Base-by-base conservation (phyloP, 768 basidiomycete species). In the Strobilomyces dryophilus region DNA sequence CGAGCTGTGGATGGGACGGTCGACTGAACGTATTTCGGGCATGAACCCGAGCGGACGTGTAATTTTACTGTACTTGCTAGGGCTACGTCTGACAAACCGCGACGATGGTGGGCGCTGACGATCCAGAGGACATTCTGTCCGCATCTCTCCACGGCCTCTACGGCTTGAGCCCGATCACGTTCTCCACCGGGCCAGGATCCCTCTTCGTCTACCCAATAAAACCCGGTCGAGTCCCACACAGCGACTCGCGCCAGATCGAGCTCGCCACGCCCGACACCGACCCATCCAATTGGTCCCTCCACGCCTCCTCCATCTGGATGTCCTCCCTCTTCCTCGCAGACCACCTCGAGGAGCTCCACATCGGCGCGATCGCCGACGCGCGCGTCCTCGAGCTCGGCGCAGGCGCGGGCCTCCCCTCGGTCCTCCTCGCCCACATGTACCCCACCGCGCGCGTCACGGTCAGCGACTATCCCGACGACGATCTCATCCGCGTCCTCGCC, bases 241-340 rank as follows among this genome's bases (percentile, higher is more conserved):
- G 20, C n/a, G 4, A 53, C 32, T 46, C 47, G 39, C 27, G 15
- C 11, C 35, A 58, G 24, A 74, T 88, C 46, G 71, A 73, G 0
- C 68, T 89, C 40, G 63, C 65, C 14, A 83, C 79, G 2, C 87
- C 89, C 11, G 84, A 89, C 61, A 84, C 87, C 11, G 71, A 77
- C 11, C 71, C 84, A 20, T 73, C 76, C 17, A 88, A 90, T 61
- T 91, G 89, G 89, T 74, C 79, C 1, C 67, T 91, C 3, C 88
- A 92, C 53, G 89, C 89, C 2, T 83, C 85, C 21, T 85, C 85
- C 15, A 81, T 91, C 61, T 92, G 87, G 89, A 70, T 75, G 7
- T 77, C 89, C 6, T 80, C 88, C 15, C 67, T 80, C 40, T 87
- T 81, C 69, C 66, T 89, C 41, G 84, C 84, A 43, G 81, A 88